Conservation (phyloP, 768 basidiomycete genomes). For the Suillus ampliporus region DNA sequence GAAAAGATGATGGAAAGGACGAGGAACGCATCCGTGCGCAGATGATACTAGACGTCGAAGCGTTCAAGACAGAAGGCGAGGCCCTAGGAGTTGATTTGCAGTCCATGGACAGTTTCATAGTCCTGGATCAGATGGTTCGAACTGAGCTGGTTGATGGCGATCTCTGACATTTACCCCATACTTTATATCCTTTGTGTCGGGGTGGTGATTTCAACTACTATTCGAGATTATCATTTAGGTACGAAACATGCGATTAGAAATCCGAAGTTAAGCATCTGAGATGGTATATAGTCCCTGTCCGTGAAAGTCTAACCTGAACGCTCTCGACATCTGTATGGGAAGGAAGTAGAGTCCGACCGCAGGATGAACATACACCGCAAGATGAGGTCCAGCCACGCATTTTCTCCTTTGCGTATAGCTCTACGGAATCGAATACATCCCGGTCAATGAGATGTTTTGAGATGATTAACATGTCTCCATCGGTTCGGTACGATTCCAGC, state of each 20-base stretch:
- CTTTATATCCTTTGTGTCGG: background rate
- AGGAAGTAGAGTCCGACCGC: slow-evolving; percentile 52
- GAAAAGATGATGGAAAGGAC: slow-evolving; percentile 72
- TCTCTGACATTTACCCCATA: background rate
- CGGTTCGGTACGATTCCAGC: slow-evolving; percentile 91
- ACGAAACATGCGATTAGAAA: slow-evolving; percentile 10
- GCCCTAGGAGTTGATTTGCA: slow-evolving; percentile 68
- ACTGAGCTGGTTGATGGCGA: slow-evolving; percentile 42
- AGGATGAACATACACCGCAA: slow-evolving; percentile 55
- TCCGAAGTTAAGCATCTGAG: slow-evolving; percentile 42
- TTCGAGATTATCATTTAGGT: background rate
- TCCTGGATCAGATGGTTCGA: slow-evolving; percentile 67
- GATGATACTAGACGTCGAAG: slow-evolving; percentile 87
- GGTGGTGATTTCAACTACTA: background rate
- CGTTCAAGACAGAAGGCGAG: slow-evolving; percentile 79
- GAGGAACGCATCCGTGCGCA: slow-evolving; percentile 86
- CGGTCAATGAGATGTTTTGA: slow-evolving; percentile 81
- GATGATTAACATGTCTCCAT: slow-evolving; percentile 88
- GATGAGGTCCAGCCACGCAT: slow-evolving; percentile 64
- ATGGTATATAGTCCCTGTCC: slow-evolving; percentile 69
- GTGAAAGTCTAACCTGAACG: slow-evolving; percentile 51
- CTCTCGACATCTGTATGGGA: slow-evolving; percentile 24
- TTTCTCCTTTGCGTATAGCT: slow-evolving; percentile 61
- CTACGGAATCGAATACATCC: slow-evolving; percentile 80
- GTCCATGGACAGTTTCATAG: slow-evolving; percentile 55